Base-by-base conservation (phyloP, 768 basidiomycete species). In the Coprinopsis sp. region DNA sequence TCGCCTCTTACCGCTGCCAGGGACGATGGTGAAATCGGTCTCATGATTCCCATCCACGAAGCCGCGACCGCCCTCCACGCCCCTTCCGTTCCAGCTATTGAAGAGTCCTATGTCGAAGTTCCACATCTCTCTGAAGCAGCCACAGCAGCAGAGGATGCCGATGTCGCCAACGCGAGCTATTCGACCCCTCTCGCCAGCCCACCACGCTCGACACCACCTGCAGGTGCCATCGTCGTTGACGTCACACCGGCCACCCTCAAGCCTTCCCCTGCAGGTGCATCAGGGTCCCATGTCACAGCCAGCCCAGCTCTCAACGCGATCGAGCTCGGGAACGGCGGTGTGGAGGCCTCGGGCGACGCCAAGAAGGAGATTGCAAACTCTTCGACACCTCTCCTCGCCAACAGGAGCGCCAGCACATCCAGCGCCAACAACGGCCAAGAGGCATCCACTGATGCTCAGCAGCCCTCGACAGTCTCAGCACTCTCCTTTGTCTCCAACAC, bases 261-360 rank as follows among this genome's bases (percentile, higher is more conserved):
- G n/a, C n/a, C n/a, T n/a, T n/a, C n/a, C n/a, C n/a, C n/a, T n/a
- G n/a, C n/a, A n/a, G n/a, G n/a, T n/a, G n/a, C n/a, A n/a, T n/a
- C n/a, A n/a, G n/a, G 21, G 16, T 6, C 7, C 7, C 16, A 5
- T 18, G 40, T 18, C 13, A 21, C 13, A 11, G n/a, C 27, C n/a
- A 42, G 27, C 13, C 40, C 40, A 4, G 19, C 7, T 14, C 27
- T 42, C 24, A 42, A 42, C 27, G 40, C 40, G 40, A 30, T 30
- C 40, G 40, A 42, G 28, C 40, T 29, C 6, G 40, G n/a, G n/a
- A n/a, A n/a, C n/a, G n/a, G 40, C 40, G 27, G 6, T 29, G 10
- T n/a, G 14, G 4, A 10, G 27, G 8, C 24, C 10, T 4, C 6
- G 11, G 14, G 6, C 27, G 11, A 28, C n/a, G 40, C 4, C 6